These are phyloP conservation scores for Coemansia sp. DNA, from an alignment of 192 early-diverging fungal genomes.

Conservation along the genomic window DNA sequence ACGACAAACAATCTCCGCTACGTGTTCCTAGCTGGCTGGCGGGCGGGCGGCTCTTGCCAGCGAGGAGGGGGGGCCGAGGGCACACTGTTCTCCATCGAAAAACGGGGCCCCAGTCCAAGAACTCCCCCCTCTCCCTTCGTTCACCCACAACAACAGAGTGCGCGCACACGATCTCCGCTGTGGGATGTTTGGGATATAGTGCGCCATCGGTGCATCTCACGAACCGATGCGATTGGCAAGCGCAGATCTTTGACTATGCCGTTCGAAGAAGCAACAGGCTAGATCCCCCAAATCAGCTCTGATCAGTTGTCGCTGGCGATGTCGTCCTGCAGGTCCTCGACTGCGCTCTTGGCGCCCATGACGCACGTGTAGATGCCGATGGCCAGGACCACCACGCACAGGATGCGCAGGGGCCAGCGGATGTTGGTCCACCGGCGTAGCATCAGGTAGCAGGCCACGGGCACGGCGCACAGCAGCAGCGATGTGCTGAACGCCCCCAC, in stretches of 20 bases:
- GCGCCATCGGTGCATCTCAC: background rate
- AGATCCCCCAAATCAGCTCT: background rate
- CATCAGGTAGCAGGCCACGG: conserved; percentile 63
- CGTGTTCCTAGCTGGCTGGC: too few species aligned
- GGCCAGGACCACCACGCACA: conserved; percentile 55
- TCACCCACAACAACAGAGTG: too few species aligned
- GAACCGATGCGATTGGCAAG: background rate
- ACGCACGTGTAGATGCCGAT: conserved; percentile 25
- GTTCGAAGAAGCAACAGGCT: too few species aligned
- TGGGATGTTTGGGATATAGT: too few species aligned
- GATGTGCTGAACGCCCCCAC: conserved; percentile 70
- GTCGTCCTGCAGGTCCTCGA: conserved; percentile 22
- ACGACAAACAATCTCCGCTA: too few species aligned
- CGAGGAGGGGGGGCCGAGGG: too few species aligned
- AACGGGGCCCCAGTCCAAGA: too few species aligned
- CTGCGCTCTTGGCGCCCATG: conserved; percentile 30
- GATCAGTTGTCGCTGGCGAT: conserved; percentile 8
- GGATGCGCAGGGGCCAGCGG: conserved; percentile 46
- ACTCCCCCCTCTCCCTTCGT: too few species aligned
- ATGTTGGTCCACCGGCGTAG: conserved; percentile 58
- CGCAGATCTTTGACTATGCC: too few species aligned
- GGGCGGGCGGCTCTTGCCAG: too few species aligned
- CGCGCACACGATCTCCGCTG: too few species aligned
- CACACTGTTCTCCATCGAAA: too few species aligned
- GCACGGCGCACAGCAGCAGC: conserved; percentile 70